Base-by-base conservation (phyloP, 805 yeast species). In the Kuraishia ogatae region DNA sequence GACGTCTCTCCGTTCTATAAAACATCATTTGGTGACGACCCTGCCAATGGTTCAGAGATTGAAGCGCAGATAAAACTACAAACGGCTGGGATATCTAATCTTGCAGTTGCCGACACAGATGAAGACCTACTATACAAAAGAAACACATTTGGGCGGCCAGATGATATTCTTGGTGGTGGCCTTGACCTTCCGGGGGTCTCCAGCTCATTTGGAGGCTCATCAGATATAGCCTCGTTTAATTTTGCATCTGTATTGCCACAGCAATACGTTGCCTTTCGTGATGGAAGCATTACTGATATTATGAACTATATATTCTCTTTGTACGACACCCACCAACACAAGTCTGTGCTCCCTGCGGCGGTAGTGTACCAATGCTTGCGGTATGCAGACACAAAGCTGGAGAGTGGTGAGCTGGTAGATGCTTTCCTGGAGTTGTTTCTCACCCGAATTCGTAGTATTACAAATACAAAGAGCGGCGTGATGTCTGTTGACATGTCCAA, bases 311-410 rank as follows among this genome's bases (percentile, higher is more conserved):
- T 79, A 21, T 78, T 80, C 56, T 61, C 64, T 17, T 63, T 81
- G 48, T 75, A 81, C 59, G 76, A 73, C 23, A 68, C 69, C 43
- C 65, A 71, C 47, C 82, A 77, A 55, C 80, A 78, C 56, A 75
- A 76, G 50, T 69, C 85, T 4, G 73, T 77, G 35, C 70, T 82
- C 23, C 90, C 93, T 0, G 91, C 94, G 0, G 82, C 88, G 0
- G 75, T 86, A 5, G 69, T 85, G 0, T 87, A 77, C 61, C 93
- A 87, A 65, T 78, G 87, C 63, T 66, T 86, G n/a, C 71, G 93
- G 60, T 87, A 83, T 62, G 82, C 90, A 1, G 84, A 82, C 59
- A 74, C 74, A 55, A 79, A 80, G 59, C 78, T 77, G 39, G 73
- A 82, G n/a, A 80, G 84, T 52, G 68, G 71, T 7, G 78, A 80